Evolutionary conservation across 768 basidiomycete genomes (phyloP).

Genomic region (Lentinula sp.): DNA sequence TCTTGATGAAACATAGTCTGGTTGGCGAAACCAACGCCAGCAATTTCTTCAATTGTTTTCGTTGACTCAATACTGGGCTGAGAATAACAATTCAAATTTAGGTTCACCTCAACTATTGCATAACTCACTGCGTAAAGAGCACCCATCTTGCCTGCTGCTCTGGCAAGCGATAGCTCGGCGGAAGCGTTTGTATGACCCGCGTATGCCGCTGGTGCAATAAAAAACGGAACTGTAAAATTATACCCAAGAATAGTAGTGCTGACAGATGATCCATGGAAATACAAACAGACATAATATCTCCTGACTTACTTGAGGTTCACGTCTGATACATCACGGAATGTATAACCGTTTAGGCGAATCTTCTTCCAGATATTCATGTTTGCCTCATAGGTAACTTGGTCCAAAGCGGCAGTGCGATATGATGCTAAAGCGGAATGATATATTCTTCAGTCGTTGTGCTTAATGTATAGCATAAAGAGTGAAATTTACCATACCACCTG

Average conservation of each 20-base stretch:
- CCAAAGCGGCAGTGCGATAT: constrained; percentile 17
- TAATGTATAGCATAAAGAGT: not conserved
- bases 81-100: not conserved
- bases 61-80: constrained; percentile 22
- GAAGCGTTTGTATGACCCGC: constrained; percentile 33
- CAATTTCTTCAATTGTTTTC: constrained; percentile 20
- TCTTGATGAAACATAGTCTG: constrained; percentile 25
- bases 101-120: not conserved
- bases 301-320: constrained; percentile 15
- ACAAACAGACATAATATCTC: too few species aligned
- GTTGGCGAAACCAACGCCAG: constrained; percentile 12
- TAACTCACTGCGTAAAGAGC: constrained; percentile 29
- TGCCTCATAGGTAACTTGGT: constrained; percentile 20
- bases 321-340: constrained; percentile 17
- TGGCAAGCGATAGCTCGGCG: constrained; percentile 38
- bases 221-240: constrained; percentile 30
- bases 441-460: not conserved
- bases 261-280: too few species aligned
- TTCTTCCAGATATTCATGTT: constrained; percentile 19
- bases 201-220: constrained; percentile 37
- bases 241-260: constrained; percentile 20
- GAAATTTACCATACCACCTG: constrained; percentile 14
- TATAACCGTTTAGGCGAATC: constrained; percentile 16
- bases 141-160: constrained; percentile 33
- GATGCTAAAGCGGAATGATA: constrained; percentile 9